Evolutionary conservation across 2,329 filamentous ascomycete species (phyloP), one percentile per base, ranked within the genome.

Genomic region (Xenoacremonium recifei): DNA sequence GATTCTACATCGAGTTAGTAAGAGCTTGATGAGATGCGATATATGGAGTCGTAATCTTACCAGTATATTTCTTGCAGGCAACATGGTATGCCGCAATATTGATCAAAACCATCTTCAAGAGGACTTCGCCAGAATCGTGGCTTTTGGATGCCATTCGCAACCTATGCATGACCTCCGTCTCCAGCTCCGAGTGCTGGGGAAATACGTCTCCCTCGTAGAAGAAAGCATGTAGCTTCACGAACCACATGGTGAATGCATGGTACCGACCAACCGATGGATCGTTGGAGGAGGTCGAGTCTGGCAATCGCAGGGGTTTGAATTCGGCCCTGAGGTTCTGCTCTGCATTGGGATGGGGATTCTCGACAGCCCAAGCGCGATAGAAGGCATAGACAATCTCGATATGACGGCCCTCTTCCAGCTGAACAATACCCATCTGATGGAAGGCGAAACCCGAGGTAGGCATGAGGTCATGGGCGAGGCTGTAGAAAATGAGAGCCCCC

Each of bases 401-500:
- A 61, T 95, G 87, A 53, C 92, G 85, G 44, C 78, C 79, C 55
- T 91, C 82, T 39, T 86, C 84, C 35, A 89, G 77, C 45, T 86
- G 85, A 45, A 97, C 85, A 25, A 97, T 87, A 25, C 88, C 91
- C 63, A 93, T 82, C 64, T 97, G 93, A 58, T 99, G 92, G 59
- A 95, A 87, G 13, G 89, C 87, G 49, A 84, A 80, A 21, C 92
- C 92, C 34, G 87, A 89, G 15, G 80, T 73, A 3, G 92, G 89
- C 53, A 87, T 79, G 39, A 97, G 77, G 38, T 86, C 81, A 50
- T 84, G 81, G 17, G 93, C 93, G 45, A 97, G 73, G 41, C 79
- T 74, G 64, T 99, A 97, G 65, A 92, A 96, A 10, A 85, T 84
- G 57, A 91, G 75, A 12, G 92, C 89, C 12, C 81, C 81, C 19